Percentiles rank a stretch among this genome's conserved stretches.
phyloP scores from a whole-genome alignment of 2,329 filamentous ascomycete genomes.

The Neophaeococcomyces mojaviensis region DNA sequence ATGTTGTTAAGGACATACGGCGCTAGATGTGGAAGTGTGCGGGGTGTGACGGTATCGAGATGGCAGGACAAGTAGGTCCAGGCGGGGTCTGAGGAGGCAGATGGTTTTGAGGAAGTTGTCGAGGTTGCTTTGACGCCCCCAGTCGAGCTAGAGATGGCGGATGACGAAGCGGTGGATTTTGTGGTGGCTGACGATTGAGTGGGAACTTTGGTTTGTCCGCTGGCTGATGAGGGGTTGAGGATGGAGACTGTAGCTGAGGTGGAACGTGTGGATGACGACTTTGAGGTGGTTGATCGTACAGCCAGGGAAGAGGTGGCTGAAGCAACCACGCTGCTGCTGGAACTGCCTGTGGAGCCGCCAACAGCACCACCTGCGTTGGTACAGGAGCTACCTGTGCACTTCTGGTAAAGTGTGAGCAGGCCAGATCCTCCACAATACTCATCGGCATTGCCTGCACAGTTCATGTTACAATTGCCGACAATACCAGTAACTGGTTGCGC shows the following conservation, averaged over 20 bases:
- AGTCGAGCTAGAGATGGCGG: neutral
- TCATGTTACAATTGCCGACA: conserved; percentile 23
- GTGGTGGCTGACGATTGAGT: conserved; percentile 4
- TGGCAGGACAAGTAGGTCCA: conserved; percentile 35
- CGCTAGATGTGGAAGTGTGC: conserved; percentile 36
- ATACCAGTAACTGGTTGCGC: conserved; percentile 23
- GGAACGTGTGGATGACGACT: no score
- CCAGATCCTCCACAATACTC: conserved; percentile 24
- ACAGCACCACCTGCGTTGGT: conserved; percentile 13
- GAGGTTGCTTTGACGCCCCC: neutral
- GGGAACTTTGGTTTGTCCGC: conserved; percentile 2
- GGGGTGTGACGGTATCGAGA: conserved; percentile 29
- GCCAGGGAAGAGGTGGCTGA: conserved; percentile 8
- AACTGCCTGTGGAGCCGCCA: conserved; percentile 4
- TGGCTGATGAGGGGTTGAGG: conserved; percentile 1
- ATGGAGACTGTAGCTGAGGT: conserved; percentile 1
- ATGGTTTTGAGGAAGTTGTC: neutral
- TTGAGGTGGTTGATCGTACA: no score
- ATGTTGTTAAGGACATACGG: conserved; percentile 30
- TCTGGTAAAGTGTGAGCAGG: conserved; percentile 24
- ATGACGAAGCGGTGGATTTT: conserved; percentile 2
- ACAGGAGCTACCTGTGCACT: conserved; percentile 20
- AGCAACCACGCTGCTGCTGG: neutral
- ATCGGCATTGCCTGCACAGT: conserved; percentile 22
- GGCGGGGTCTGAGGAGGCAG: conserved; percentile 5